phyloP scores from a whole-genome alignment of 1,284 basidiomycete species.

The Ustilago curta region DNA sequence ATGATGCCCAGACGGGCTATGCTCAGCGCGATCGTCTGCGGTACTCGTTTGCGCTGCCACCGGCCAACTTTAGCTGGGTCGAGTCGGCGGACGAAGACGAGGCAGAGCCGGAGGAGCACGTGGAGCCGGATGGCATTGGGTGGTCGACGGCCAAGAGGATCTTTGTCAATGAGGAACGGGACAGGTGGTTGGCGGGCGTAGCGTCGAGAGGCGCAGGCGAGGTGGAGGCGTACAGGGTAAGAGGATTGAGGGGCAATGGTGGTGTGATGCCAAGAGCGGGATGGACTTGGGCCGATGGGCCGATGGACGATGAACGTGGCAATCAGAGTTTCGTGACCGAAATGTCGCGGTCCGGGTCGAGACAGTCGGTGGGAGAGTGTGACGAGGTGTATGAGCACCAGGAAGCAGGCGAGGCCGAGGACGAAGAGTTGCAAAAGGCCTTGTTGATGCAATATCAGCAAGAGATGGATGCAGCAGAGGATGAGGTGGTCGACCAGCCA shows the following conservation, averaged over 20 bases:
- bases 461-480: constrained; percentile 3
- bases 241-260: constrained; percentile 24
- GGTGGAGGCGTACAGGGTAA: constrained; percentile 27
- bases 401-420: constrained; percentile 7
- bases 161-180: constrained; percentile 33
- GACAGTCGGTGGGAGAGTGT: background rate
- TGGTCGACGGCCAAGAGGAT: constrained; percentile 41
- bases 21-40: constrained; percentile 31
- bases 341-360: constrained; percentile 10
- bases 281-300: constrained; percentile 28
- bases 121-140: constrained; percentile 37
- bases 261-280: constrained; percentile 24
- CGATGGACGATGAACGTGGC: background rate
- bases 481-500: constrained; percentile 9
- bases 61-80: constrained; percentile 30
- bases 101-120: constrained; percentile 9
- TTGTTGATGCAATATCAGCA: constrained; percentile 28
- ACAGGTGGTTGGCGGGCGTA: constrained; percentile 27
- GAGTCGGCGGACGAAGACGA: constrained; percentile 17
- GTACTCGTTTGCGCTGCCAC: constrained; percentile 35
- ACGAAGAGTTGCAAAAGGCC: constrained; percentile 26
- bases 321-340: constrained; percentile 10
- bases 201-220: constrained; percentile 14
- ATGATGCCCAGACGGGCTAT: constrained; percentile 25
- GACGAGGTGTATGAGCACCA: constrained; percentile 4